A percentile compares a stretch with the other conserved stretches of the same genome.
Evolutionary conservation across 106 monocot species (phyloP).

Genomic region (Gastrodia elata): DNA sequence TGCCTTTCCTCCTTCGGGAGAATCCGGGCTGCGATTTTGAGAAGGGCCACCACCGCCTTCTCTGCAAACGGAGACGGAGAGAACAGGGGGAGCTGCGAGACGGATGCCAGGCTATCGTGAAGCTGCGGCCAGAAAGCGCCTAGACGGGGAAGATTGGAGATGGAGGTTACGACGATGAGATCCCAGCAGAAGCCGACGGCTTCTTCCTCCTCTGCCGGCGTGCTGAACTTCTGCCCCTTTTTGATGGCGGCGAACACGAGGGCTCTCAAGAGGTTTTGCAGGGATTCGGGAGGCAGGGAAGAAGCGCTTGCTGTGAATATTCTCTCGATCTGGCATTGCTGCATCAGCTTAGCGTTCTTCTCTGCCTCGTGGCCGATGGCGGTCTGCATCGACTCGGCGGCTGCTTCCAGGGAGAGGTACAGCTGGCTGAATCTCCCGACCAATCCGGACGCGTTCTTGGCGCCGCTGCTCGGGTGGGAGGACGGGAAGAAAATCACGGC

Average conservation of each 20-base stretch:
- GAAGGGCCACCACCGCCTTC: conserved; percentile 59
- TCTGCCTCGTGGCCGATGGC: conserved; percentile 60
- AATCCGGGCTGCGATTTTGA: conserved; percentile 43
- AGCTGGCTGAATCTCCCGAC: conserved; percentile 59
- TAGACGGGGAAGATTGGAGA: conserved; percentile 47
- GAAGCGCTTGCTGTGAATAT: conserved; percentile 57
- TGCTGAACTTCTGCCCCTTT: conserved; percentile 88
- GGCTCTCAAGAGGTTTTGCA: conserved; percentile 51
- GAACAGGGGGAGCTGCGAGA: conserved; percentile 61
- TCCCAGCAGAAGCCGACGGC: conserved; percentile 90
- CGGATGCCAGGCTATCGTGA: conserved; percentile 42
- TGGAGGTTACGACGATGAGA: conserved; percentile 37
- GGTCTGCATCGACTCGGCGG: conserved; percentile 51
- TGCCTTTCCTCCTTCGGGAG: conserved; percentile 29
- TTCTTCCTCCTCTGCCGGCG: conserved; percentile 75
- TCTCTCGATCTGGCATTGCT: conserved; percentile 68
- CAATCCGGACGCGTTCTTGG: conserved; percentile 22
- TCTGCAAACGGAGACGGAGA: conserved; percentile 79
- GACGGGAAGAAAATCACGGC: conserved; percentile 48
- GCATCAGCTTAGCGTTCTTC: conserved; percentile 78
- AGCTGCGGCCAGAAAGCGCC: conserved; percentile 68
- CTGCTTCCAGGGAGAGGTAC: conserved; percentile 46
- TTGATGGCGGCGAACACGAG: conserved; percentile 74
- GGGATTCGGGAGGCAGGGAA: conserved; percentile 51
- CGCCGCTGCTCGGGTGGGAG: conserved; percentile 20